Evolutionary conservation across 2,329 filamentous ascomycete genomes (phyloP).

Genomic region (Fusarium domesticum): DNA sequence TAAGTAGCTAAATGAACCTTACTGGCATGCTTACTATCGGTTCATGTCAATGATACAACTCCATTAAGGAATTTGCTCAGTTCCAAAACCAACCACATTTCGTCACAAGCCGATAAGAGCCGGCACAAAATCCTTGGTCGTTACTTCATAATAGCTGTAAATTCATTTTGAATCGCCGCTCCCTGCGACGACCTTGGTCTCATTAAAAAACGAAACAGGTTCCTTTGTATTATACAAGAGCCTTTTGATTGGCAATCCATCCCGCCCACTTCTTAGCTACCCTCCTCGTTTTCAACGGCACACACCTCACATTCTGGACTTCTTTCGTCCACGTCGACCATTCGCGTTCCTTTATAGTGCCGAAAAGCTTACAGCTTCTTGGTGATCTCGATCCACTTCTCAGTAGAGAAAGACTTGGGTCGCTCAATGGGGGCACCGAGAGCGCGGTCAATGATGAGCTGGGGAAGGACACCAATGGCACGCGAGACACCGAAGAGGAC

Average conservation of each 20-base stretch:
- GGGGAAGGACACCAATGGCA: slow-evolving; percentile 95
- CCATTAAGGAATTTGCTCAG: no score
- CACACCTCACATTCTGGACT: background rate
- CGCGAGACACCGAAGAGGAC: slow-evolving; percentile 98
- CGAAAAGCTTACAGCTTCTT: slow-evolving; percentile 72
- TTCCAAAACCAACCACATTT: no score
- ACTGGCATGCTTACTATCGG: no score
- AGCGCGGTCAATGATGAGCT: slow-evolving; percentile 99
- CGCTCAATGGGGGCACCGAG: slow-evolving; percentile 96
- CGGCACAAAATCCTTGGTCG: background rate
- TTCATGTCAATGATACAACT: no score
- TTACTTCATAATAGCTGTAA: slow-evolving; percentile 15
- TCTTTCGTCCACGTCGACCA: no score
- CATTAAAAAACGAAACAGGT: slow-evolving; percentile 31
- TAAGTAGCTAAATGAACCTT: no score
- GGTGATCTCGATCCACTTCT: slow-evolving; percentile 91
- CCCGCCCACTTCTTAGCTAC: slow-evolving; percentile 17
- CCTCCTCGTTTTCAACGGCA: slow-evolving; percentile 19
- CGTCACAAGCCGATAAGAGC: background rate
- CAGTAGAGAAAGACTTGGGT: slow-evolving; percentile 98
- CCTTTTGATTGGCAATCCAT: slow-evolving; percentile 23
- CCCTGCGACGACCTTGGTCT: slow-evolving; percentile 23
- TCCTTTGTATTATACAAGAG: slow-evolving; percentile 31
- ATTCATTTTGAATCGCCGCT: slow-evolving; percentile 25
- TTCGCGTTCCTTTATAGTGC: background rate